Evolutionary conservation across 306 rosid species (phyloP).

Genomic region (Luffa acutangula): DNA sequence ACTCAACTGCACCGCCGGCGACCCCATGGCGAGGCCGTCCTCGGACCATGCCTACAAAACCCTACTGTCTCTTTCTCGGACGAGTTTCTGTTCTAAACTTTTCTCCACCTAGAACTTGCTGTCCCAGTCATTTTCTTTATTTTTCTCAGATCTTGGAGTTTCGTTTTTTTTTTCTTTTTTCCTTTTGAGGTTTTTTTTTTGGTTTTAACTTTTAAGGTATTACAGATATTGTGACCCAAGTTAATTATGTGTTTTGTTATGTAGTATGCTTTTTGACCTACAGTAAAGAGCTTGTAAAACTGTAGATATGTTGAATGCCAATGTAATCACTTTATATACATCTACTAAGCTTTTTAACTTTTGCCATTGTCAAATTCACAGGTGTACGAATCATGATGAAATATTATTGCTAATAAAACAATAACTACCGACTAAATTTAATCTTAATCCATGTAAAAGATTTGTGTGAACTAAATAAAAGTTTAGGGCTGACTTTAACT

Average conservation of each 20-base stretch:
- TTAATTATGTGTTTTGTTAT: background rate
- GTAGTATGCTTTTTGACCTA: background rate
- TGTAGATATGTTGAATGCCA: background rate
- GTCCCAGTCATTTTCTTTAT: background rate
- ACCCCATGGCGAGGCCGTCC: constrained; percentile 74
- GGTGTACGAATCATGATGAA: background rate
- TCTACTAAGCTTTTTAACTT: background rate
- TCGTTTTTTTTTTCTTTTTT: background rate
- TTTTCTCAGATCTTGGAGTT: background rate
- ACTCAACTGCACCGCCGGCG: constrained; percentile 59
- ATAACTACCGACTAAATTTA: background rate
- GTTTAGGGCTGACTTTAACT: too few relatives aligned
- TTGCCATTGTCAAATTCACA: background rate
- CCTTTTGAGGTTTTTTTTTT: background rate
- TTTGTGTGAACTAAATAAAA: background rate
- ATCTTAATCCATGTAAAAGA: too few relatives aligned
- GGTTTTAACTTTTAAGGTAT: background rate
- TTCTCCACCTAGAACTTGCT: background rate
- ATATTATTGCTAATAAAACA: too few relatives aligned
- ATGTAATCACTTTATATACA: background rate
- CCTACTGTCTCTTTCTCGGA: constrained; percentile 27
- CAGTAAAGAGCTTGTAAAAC: background rate
- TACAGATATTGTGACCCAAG: background rate
- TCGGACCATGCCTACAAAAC: constrained; percentile 41
- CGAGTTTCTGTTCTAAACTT: constrained; percentile 22